phyloP scores from a whole-genome alignment of 1,284 basidiomycete species.

The Moniliophthora roreri region DNA sequence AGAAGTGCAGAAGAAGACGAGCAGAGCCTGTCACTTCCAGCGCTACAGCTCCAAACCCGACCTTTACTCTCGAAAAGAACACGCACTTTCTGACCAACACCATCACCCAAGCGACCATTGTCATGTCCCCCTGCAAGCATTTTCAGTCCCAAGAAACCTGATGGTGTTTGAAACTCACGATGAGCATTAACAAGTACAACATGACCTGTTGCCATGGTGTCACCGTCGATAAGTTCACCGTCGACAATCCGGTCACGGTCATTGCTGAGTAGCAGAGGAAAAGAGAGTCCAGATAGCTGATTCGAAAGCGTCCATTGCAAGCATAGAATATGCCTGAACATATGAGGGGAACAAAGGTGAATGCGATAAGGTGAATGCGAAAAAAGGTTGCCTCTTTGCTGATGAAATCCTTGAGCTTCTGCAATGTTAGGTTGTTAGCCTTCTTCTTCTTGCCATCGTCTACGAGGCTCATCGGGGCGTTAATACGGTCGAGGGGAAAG shows the following conservation, averaged over 20 bases:
- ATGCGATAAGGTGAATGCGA: conserved; percentile 53
- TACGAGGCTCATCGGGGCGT: too few species aligned
- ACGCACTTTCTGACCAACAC: conserved; percentile 51
- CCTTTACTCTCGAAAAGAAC: neutral
- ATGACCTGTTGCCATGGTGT: conserved; percentile 62
- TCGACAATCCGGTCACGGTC: conserved; percentile 58
- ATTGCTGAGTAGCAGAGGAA: conserved; percentile 68
- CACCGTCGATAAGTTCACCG: conserved; percentile 49
- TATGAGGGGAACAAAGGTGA: conserved; percentile 57
- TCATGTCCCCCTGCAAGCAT: conserved; percentile 34
- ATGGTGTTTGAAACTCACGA: conserved; percentile 35
- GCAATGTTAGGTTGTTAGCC: too few species aligned
- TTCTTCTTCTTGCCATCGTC: too few species aligned
- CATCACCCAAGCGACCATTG: conserved; percentile 54
- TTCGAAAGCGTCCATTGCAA: conserved; percentile 46
- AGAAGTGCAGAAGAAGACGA: too few species aligned
- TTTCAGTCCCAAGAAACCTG: neutral
- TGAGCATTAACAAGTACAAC: conserved; percentile 49
- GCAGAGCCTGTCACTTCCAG: too few species aligned
- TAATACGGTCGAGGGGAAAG: too few species aligned
- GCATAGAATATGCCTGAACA: conserved; percentile 58
- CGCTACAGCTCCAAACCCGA: too few species aligned
- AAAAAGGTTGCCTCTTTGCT: conserved; percentile 48
- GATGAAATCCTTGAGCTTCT: conserved; percentile 14
- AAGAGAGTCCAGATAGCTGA: conserved; percentile 55